Base-by-base conservation (phyloP, 371 early-diverging fungal genomes). In the Mucor irregularis region DNA sequence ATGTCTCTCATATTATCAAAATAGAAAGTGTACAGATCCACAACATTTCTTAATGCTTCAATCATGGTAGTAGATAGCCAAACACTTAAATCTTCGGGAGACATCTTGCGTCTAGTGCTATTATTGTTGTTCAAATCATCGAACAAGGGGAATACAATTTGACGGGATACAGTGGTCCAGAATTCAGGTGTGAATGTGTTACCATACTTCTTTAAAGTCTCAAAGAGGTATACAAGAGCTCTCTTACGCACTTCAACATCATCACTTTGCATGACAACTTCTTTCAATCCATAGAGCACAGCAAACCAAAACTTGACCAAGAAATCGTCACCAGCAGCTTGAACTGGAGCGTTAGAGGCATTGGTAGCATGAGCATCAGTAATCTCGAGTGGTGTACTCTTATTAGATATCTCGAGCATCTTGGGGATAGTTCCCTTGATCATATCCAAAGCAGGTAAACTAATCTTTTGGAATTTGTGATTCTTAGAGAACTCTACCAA, bases 111-210 rank as follows among this genome's bases (percentile, higher is more conserved):
- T 30, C 74, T 63, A 4, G 58, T 63, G 13, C 17, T 16, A 44
- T 59, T 56, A 2, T 64, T 69, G 21, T 56, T 63, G 49, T 81
- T 83, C 25, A 95, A 64, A 61, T 93, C 93, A 43, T 90, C 90
- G 73, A 97, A 97, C 17, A 97, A 82, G 0, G 93, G 90, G 64
- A 95, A 94, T 10, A 95, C 85, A 9, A 95, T 89, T 24, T 90
- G 89, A 9, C 88, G 83, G 17, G 91, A 79, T 5, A 95, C 74
- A 5, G 90, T 83, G 14, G 86, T 82, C 94, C 95, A 95, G 49
- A 91, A 91, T 21, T 87, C 87, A 2, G 71, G 72, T n/a, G 89
- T 80, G 61, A 87, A 94, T 9, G 66, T 48, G 3, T 69, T 53
- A 1, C 94, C 95, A 40, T 92, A 74, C 21, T 73, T 59, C 59